A percentile compares a stretch with the other conserved stretches of the same genome.
These are phyloP conservation scores for Pseudofabraea citricarpa DNA, from an alignment of 2,329 filamentous ascomycete species.

Conservation along the genomic window DNA sequence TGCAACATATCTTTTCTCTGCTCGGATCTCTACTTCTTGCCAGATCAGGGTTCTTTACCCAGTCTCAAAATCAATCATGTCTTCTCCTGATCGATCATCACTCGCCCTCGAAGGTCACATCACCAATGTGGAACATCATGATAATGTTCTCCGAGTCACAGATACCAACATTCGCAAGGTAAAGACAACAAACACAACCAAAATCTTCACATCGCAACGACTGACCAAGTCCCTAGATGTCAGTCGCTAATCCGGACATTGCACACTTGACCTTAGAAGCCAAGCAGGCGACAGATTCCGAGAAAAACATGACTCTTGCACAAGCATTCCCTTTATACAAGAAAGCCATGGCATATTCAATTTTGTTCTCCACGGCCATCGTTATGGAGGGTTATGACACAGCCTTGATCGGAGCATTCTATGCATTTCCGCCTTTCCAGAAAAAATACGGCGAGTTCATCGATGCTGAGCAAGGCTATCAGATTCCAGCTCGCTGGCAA, in stretches of 20 bases:
- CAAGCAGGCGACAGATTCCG: constrained; percentile 11
- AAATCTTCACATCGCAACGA: too few relatives aligned
- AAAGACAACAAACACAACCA: too few relatives aligned
- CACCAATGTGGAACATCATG: constrained; percentile 2
- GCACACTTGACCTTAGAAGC: background rate
- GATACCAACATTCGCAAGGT: constrained; percentile 1
- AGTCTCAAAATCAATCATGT: background rate
- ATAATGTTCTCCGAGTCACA: background rate
- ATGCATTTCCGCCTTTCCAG: constrained; percentile 27
- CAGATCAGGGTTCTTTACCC: background rate
- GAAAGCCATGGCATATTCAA: constrained; percentile 25
- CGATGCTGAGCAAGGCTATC: constrained; percentile 24
- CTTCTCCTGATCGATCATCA: background rate
- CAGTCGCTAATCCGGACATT: background rate
- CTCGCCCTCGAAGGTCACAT: background rate
- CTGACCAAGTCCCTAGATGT: background rate
- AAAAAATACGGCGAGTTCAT: constrained; percentile 26
- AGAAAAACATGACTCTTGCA: constrained; percentile 14
- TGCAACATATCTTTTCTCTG: background rate
- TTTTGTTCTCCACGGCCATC: constrained; percentile 31
- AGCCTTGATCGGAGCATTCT: constrained; percentile 27
- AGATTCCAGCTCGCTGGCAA: constrained; percentile 31
- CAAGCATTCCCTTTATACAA: constrained; percentile 14
- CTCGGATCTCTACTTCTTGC: too few relatives aligned
- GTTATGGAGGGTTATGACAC: constrained; percentile 37